Conservation (phyloP, 352 stramenopile genomes). For the Phytophthora ohioensis region DNA sequence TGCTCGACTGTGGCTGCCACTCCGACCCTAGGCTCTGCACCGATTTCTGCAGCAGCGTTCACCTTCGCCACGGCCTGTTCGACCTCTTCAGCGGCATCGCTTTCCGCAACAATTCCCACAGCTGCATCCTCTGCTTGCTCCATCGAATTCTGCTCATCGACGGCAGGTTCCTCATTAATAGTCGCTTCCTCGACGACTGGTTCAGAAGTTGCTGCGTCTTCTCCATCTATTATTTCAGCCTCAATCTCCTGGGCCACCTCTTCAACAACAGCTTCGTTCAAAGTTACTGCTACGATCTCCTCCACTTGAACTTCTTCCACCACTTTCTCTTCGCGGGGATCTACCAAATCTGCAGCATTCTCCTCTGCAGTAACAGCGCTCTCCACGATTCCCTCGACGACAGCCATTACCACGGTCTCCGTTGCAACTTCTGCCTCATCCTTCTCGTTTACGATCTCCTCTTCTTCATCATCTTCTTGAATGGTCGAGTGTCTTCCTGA, state of each 20-base stretch:
- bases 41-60: not conserved
- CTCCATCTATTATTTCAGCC: too few species aligned
- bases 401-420: not conserved
- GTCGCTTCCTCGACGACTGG: not conserved
- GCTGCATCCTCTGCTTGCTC: too few species aligned
- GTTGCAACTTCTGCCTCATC: not conserved
- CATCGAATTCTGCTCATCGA: too few species aligned
- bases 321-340: not conserved
- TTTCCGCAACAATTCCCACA: not conserved
- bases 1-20: not conserved
- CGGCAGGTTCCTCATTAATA: too few species aligned
- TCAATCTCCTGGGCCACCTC: not conserved
- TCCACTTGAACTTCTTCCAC: not conserved
- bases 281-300: not conserved
- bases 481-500: slow-evolving; percentile 21
- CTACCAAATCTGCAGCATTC: not conserved
- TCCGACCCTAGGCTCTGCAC: not conserved
- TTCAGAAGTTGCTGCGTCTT: too few species aligned
- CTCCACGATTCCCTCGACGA: slow-evolving; percentile 5
- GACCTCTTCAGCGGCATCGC: not conserved
- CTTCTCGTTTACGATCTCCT: not conserved
- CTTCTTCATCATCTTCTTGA: slow-evolving; percentile 19
- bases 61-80: not conserved
- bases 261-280: not conserved
- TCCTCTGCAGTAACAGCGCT: not conserved